Conservation (phyloP, 2,329 filamentous ascomycete genomes). For the Pseudopyricularia cyperi region DNA sequence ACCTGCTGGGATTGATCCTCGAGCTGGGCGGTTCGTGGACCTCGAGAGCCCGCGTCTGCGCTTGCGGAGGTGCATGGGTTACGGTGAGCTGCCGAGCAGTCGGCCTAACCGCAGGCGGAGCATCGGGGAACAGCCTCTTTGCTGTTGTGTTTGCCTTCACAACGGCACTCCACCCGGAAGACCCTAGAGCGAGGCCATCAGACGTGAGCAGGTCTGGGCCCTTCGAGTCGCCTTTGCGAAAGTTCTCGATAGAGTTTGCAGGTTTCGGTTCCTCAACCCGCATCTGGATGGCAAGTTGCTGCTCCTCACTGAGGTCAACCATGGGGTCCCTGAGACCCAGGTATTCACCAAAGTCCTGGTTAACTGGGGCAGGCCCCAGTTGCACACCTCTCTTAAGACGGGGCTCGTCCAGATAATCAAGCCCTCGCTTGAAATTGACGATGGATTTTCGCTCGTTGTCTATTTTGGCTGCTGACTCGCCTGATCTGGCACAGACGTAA, state of each 20-base stretch:
- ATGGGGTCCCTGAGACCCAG: conserved; percentile 13
- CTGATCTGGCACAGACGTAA: not conserved
- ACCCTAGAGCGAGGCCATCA: not conserved
- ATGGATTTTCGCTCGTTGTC: not conserved
- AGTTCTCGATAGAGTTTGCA: conserved; percentile 4
- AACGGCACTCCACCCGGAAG: not conserved
- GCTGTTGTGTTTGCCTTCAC: not conserved
- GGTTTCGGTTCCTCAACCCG: not conserved
- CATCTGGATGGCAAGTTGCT: not conserved
- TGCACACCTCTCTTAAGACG: not conserved
- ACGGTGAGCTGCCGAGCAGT: conserved; percentile 8
- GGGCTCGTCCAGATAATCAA: not conserved
- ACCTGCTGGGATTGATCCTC: conserved; percentile 32
- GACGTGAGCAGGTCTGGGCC: conserved; percentile 9
- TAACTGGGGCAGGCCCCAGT: not conserved
- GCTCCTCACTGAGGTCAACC: not conserved
- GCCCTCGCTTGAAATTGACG: not conserved
- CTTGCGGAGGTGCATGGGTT: not conserved
- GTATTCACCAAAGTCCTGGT: not conserved
- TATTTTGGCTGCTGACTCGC: not conserved
- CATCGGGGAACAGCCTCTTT: conserved; percentile 14
- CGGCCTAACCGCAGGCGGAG: conserved; percentile 9
- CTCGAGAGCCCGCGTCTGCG: conserved; percentile 3
- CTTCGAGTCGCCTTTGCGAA: conserved; percentile 10
- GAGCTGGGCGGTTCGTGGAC: conserved; percentile 29